Conservation (phyloP, 2,329 filamentous ascomycete genomes). For the Penicillium glabrum region DNA sequence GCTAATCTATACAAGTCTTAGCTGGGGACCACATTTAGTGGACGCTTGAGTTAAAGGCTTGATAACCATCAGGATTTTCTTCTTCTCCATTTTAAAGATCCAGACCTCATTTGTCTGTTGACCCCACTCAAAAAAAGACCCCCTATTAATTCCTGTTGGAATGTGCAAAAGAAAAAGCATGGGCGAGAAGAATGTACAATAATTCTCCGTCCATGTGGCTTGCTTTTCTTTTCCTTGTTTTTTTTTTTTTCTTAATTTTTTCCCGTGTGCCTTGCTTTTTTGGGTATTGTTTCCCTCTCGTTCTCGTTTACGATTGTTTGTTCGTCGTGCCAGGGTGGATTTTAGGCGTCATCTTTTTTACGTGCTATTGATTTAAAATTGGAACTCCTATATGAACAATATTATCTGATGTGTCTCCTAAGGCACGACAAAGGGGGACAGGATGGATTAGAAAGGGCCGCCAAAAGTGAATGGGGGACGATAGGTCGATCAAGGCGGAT, state of each 20-base stretch:
- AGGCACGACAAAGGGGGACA: background rate
- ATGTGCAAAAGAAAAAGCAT: background rate
- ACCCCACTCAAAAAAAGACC: background rate
- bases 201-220: background rate
- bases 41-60: slow-evolving; percentile 2
- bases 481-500: slow-evolving; percentile 16
- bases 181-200: background rate
- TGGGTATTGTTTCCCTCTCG: background rate
- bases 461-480: background rate
- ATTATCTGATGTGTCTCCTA: background rate
- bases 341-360: background rate
- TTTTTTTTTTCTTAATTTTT: background rate
- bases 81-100: background rate
- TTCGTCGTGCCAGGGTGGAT: background rate
- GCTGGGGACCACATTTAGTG: background rate
- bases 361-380: background rate
- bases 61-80: background rate
- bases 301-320: too few species aligned
- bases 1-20: background rate
- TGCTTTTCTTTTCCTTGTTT: background rate
- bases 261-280: background rate
- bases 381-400: background rate
- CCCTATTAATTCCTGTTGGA: background rate
- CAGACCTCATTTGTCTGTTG: background rate
- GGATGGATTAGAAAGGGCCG: background rate